Percentiles rank a stretch among this genome's conserved stretches.
phyloP scores from a whole-genome alignment of 495 filamentous ascomycete species.

The Haplographium delicatum region DNA sequence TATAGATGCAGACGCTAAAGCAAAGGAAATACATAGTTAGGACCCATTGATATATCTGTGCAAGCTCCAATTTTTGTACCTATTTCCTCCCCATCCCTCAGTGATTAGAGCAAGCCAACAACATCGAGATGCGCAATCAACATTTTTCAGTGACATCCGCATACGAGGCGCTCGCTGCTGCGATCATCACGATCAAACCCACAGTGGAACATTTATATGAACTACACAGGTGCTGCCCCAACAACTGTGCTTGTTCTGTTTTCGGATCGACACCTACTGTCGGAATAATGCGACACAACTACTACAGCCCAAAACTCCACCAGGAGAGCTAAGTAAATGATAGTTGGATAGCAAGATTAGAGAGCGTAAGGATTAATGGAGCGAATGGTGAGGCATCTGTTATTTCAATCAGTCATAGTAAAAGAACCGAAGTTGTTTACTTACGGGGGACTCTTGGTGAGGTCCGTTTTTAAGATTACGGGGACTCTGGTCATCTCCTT shows the following conservation, averaged over 20 bases:
- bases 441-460: conserved; percentile 98
- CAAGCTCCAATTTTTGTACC: conserved; percentile 11
- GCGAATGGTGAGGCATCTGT: conserved; percentile 91
- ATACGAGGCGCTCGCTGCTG: conserved; percentile 3
- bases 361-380: conserved; percentile 96
- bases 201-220: background rate
- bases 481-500: conserved; percentile 95
- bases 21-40: conserved; percentile 27
- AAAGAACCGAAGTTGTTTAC: conserved; percentile 34
- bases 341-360: conserved; percentile 34
- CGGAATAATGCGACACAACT: background rate
- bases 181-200: background rate
- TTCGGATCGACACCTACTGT: background rate
- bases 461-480: conserved; percentile 94
- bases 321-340: background rate
- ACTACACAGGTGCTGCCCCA: background rate
- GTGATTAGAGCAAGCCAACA: background rate
- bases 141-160: conserved; percentile 10
- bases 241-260: background rate
- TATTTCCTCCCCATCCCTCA: conserved; percentile 5
- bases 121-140: background rate
- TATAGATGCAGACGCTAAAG: conserved; percentile 28
- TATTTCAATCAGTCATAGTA: conserved; percentile 12
- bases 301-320: background rate
- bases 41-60: conserved; percentile 17